Evolutionary conservation across 2,329 filamentous ascomycete genomes (phyloP).

Genomic region (Tolypocladium sp.): DNA sequence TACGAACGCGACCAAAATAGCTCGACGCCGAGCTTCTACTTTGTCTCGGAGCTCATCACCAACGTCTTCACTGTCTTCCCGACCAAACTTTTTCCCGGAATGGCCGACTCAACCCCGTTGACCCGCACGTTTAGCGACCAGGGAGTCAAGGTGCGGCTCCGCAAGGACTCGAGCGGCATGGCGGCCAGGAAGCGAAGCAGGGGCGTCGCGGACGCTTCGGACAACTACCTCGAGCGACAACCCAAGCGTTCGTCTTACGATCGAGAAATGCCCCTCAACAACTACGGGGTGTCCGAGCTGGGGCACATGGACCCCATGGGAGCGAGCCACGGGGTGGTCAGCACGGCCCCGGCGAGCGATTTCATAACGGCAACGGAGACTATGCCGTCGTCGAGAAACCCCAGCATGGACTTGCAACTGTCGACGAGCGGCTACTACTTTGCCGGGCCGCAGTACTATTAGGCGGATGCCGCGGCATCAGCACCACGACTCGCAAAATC

Average conservation of each 20-base stretch:
- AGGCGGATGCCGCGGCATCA: not conserved
- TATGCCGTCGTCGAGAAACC: constrained; percentile 6
- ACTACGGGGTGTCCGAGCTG: constrained; percentile 8
- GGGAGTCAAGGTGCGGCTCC: constrained; percentile 70
- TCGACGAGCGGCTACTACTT: constrained; percentile 10
- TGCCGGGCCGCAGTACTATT: constrained; percentile 8
- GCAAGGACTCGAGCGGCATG: constrained; percentile 67
- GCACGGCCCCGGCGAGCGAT: constrained; percentile 4
- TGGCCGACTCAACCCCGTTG: constrained; percentile 72
- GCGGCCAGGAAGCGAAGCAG: constrained; percentile 36
- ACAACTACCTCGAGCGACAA: constrained; percentile 7
- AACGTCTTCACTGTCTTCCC: constrained; percentile 58
- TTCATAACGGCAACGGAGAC: constrained; percentile 5
- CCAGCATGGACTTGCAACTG: constrained; percentile 6
- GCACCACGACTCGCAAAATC: not conserved
- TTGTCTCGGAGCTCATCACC: constrained; percentile 26
- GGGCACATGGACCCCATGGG: constrained; percentile 7
- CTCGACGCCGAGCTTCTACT: constrained; percentile 10
- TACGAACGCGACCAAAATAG: constrained; percentile 36
- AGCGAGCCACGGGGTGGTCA: constrained; percentile 1
- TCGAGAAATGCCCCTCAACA: constrained; percentile 7
- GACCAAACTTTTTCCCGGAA: constrained; percentile 66
- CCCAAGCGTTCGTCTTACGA: constrained; percentile 12
- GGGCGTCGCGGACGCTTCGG: constrained; percentile 10
- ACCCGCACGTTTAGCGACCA: constrained; percentile 81